Evolutionary conservation across 2,329 filamentous ascomycete species (phyloP).

Genomic region (Apiospora pterosperma): DNA sequence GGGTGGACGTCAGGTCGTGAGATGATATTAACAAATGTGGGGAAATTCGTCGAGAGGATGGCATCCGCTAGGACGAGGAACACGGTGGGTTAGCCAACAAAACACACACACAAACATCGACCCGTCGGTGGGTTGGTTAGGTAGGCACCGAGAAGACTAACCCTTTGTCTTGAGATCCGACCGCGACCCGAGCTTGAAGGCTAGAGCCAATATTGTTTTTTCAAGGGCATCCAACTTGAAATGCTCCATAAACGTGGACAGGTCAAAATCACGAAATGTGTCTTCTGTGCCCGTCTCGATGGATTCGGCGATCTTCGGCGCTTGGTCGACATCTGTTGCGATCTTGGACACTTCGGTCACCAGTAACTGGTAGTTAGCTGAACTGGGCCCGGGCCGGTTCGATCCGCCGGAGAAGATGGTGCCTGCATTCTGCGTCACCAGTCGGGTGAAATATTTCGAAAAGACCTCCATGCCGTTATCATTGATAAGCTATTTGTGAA

Average conservation of each 20-base stretch:
- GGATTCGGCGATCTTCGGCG: constrained; percentile 87
- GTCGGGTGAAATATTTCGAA: constrained; percentile 88
- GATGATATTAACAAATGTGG: constrained; percentile 73
- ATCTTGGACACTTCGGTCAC: constrained; percentile 84
- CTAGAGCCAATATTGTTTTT: constrained; percentile 82
- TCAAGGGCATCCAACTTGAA: constrained; percentile 89
- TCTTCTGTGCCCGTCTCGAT: constrained; percentile 90
- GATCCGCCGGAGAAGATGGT: constrained; percentile 75
- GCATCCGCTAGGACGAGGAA: constrained; percentile 64
- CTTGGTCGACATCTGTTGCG: constrained; percentile 74
- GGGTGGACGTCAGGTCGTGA: constrained; percentile 63
- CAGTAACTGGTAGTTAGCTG: constrained; percentile 81
- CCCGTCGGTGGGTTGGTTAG: background rate
- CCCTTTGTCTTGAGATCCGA: constrained; percentile 86
- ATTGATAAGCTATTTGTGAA: constrained; percentile 70
- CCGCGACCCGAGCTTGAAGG: constrained; percentile 80
- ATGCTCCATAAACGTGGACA: constrained; percentile 93
- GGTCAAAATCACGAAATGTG: constrained; percentile 91
- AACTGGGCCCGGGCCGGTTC: constrained; percentile 47
- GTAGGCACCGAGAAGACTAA: constrained; percentile 36
- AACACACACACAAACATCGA: background rate
- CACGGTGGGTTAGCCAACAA: constrained; percentile 4
- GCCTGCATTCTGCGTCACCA: constrained; percentile 85
- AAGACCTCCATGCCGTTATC: constrained; percentile 99
- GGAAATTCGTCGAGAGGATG: constrained; percentile 79